Base-by-base conservation (phyloP, 1,139 yeast genomes). In the Zygoascus hellenicus region DNA sequence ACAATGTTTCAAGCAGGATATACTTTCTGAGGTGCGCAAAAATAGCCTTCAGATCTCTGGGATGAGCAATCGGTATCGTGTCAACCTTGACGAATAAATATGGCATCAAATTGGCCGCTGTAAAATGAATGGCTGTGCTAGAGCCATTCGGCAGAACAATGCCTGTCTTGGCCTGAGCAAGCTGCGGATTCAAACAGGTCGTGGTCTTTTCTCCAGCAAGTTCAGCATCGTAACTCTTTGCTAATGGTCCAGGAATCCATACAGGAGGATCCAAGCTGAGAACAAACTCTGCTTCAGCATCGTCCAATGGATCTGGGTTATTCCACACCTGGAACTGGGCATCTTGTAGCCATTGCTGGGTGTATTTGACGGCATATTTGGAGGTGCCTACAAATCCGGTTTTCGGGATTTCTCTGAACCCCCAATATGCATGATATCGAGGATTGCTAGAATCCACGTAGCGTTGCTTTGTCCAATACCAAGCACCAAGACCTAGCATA, bases 51-150 rank as follows among this genome's bases (percentile, higher is more conserved):
- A 61, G 43, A 9, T 59, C 55, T 22, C 50, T 46, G 2, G 70
- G 70, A 34, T 62, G 65, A n/a, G 53, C 38, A 2, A 66, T 45
- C 0, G 69, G 69, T 10, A 66, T 51, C 35, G 62, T 64, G 11
- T 53, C 46, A 1, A 66, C 55, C 17, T 51, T 48, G 3, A 63
- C 66, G 36, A 63, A 48, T 13, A 52, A 43, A 37, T 55, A 58
- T 1, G 69, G 65, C 29, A 65, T 51, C 43, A 62, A 47, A 38
- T 62, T 62, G 10, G 62, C 60, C n/a, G 57, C 54, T 6, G 54
- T 49, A 3, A 57, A 54, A 29, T 56, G 57, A 38, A 59, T 28
- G 2, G 16, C 29, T 3, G 31, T 22, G 6, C 28, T 15, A 5
- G 19, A 26, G 9, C 40, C 38, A 15, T 13, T 40, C 16, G 48